Base-by-base conservation (phyloP, 2,329 filamentous ascomycete species). In the Monilinia fructigena region DNA sequence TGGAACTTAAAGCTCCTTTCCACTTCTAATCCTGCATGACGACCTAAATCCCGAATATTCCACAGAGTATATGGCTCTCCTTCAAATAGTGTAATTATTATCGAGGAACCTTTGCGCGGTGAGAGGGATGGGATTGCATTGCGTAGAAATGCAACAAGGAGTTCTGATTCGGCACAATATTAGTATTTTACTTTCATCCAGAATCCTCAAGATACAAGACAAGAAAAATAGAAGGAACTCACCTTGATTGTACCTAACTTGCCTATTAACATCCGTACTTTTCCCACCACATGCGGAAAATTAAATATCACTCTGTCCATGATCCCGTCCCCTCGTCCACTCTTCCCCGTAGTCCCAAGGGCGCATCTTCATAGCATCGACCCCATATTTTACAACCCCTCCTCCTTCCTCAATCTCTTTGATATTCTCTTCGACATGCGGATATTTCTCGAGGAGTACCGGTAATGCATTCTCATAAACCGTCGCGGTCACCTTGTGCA, bases 231-330 rank as follows among this genome's bases (percentile, higher is more conserved):
- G 8, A 8, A 12, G 4, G 67, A 58, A 50, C 45, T 35, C 69
- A 78, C 77, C 78, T 78, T 97, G 93, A 80, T 99, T 98, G 77
- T 91, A 87, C 66, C 95, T 88, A 18, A 97, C 93, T 79, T 99
- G 95, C 47, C 95, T 85, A 80, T 97, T 97, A 66, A 97, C 90
- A 80, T 98, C 93, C 72, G 90, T 98, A 70, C 87, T 90, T 74
- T 96, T 89, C 55, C 95, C 95, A 70, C 95, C 4, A 96, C 90
- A 80, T 99, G 95, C 47, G 95, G 95, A 78, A 99, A 99, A 82
- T 97, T 97, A 86, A 98, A 99, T 71, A 94, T 83, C 69, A 98
- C 89, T 66, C 87, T 85, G 77, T 96, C 88, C 82, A 90, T 93
- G 4, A 81, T 78, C 4, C 78, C 78, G 73, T 66, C 72, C 26